These are phyloP conservation scores for Infundibulicybe gibba DNA, from an alignment of 768 basidiomycete genomes.

Conservation along the genomic window DNA sequence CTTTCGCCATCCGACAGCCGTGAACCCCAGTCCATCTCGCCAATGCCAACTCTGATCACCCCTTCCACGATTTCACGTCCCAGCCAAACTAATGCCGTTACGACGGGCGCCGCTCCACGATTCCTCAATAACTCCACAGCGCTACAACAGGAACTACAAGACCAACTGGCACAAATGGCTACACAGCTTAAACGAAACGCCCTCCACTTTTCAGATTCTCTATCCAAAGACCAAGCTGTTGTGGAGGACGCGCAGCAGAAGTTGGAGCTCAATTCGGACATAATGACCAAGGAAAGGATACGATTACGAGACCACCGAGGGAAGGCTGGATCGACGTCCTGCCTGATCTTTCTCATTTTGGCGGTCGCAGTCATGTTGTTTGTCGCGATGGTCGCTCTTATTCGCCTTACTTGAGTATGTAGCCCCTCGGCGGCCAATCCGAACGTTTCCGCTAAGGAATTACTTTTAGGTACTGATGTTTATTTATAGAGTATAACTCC, in stretches of 20 bases:
- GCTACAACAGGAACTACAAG: conserved; percentile 71
- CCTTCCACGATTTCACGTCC: conserved; percentile 26
- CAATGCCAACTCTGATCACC: conserved; percentile 25
- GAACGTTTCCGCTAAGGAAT: too few species aligned
- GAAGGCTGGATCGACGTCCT: conserved; percentile 70
- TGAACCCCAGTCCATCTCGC: conserved; percentile 14
- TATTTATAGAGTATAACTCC: too few species aligned
- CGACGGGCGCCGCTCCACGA: conserved; percentile 24
- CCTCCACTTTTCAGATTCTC: conserved; percentile 65
- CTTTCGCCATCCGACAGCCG: conserved; percentile 18
- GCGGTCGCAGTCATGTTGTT: conserved; percentile 67
- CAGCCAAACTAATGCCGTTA: conserved; percentile 22
- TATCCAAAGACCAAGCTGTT: conserved; percentile 73
- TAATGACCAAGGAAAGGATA: conserved; percentile 62
- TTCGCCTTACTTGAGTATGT: conserved; percentile 21
- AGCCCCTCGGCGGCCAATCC: too few species aligned
- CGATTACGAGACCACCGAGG: conserved; percentile 59
- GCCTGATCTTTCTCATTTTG: conserved; percentile 62
- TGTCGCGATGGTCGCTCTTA: conserved; percentile 66
- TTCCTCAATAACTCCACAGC: conserved; percentile 54
- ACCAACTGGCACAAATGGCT: conserved; percentile 82
- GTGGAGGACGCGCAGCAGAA: conserved; percentile 66
- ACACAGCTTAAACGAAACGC: conserved; percentile 84
- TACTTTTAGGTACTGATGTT: too few species aligned
- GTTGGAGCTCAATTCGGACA: conserved; percentile 67